Conservation (phyloP, 2,329 filamentous ascomycete species). For the Aspergillus clavatus region DNA sequence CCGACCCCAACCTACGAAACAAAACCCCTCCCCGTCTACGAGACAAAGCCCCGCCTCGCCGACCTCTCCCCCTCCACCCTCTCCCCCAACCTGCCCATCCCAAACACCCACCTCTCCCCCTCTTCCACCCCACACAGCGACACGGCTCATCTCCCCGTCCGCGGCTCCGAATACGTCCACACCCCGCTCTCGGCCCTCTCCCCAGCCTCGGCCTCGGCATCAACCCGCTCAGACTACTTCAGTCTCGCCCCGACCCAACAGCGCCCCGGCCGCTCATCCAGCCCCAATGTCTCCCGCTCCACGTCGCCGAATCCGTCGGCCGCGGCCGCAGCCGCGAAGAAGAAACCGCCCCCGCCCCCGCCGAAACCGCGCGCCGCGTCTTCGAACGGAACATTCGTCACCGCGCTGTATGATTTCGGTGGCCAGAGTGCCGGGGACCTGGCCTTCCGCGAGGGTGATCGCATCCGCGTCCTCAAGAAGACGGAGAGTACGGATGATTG, state of each 20-base stretch:
- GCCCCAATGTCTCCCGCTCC: conserved; percentile 45
- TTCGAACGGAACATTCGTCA: conserved; percentile 51
- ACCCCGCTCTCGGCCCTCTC: conserved; percentile 22
- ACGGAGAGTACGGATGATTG: conserved; percentile 78
- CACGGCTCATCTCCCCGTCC: conserved; percentile 26
- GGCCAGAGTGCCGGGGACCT: conserved; percentile 68
- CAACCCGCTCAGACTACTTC: conserved; percentile 40
- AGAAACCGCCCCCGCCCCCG: conserved; percentile 73
- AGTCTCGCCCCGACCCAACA: conserved; percentile 36
- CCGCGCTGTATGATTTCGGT: conserved; percentile 69
- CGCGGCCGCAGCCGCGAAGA: conserved; percentile 51
- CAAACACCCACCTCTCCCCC: conserved; percentile 6
- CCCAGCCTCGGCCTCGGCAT: conserved; percentile 24
- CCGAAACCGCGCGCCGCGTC: conserved; percentile 58
- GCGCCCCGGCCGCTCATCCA: no score
- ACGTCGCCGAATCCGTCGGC: conserved; percentile 28
- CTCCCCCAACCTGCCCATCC: conserved; percentile 2
- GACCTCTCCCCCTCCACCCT: conserved; percentile 15
- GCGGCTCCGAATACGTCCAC: conserved; percentile 25
- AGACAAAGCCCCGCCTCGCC: conserved; percentile 25
- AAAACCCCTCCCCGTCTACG: conserved; percentile 16
- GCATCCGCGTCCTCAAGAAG: conserved; percentile 71
- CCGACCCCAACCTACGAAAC: conserved; percentile 9
- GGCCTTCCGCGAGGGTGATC: conserved; percentile 69
- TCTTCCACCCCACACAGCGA: conserved; percentile 5